Evolutionary conservation across 2,329 filamentous ascomycete genomes (phyloP).

Genomic region (Aureobasidium sp.): DNA sequence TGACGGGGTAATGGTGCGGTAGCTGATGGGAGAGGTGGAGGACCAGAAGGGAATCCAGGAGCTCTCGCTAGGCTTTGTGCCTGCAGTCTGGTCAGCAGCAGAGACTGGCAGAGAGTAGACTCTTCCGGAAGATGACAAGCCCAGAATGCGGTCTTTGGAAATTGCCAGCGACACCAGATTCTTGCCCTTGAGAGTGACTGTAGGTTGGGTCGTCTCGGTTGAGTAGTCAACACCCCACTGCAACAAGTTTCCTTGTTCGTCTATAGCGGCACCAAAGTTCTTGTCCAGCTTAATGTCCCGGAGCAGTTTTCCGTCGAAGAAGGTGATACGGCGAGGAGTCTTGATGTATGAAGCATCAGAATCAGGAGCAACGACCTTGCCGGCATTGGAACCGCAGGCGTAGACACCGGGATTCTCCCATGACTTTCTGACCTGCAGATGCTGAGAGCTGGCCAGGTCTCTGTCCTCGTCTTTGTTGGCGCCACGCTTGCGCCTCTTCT

Average conservation of each 20-base stretch:
- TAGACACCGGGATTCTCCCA: conserved; percentile 81
- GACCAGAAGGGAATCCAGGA: conserved; percentile 72
- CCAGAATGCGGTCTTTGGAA: conserved; percentile 76
- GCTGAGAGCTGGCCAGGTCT: conserved; percentile 73
- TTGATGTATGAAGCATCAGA: conserved; percentile 73
- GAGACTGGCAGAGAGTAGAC: conserved; percentile 82
- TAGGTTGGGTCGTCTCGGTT: conserved; percentile 53
- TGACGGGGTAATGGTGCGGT: conserved; percentile 61
- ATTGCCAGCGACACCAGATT: conserved; percentile 67
- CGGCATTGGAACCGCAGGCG: conserved; percentile 83
- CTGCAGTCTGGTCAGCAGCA: conserved; percentile 58
- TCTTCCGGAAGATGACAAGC: conserved; percentile 61
- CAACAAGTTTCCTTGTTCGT: conserved; percentile 77
- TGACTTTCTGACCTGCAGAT: conserved; percentile 78
- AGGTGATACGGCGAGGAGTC: conserved; percentile 65
- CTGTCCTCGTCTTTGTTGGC: conserved; percentile 61
- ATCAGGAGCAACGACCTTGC: conserved; percentile 76
- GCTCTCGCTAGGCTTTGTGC: conserved; percentile 54
- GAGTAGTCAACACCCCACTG: conserved; percentile 85
- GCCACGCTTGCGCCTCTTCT: conserved; percentile 51
- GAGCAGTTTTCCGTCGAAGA: conserved; percentile 76
- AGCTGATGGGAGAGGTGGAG: conserved; percentile 51
- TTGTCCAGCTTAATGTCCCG: conserved; percentile 80
- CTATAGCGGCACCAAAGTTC: conserved; percentile 76
- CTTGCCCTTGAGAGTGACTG: conserved; percentile 69